Percentiles rank a stretch among this genome's conserved stretches.
Evolutionary conservation across 192 early-diverging fungal species (phyloP).

Genomic region (Entomortierella parvispora): DNA sequence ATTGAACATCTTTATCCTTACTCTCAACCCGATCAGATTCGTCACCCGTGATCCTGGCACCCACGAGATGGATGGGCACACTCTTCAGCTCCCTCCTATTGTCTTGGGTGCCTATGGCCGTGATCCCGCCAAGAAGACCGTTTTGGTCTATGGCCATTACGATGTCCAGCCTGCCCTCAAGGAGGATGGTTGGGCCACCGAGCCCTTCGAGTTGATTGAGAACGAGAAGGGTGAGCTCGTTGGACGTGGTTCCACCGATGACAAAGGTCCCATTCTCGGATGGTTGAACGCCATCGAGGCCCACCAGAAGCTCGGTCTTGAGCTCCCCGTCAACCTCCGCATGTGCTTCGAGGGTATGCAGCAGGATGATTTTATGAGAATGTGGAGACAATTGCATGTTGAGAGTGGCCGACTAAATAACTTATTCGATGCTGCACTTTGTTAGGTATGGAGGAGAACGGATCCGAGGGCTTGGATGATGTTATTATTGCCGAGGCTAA

Average conservation of each 20-base stretch:
- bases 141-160: conserved; percentile 98
- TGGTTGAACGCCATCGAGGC: conserved; percentile 98
- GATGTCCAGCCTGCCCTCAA: conserved; percentile 95
- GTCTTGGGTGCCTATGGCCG: conserved; percentile 92
- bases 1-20: background rate
- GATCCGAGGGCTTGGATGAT: conserved; percentile 94
- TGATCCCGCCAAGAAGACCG: conserved; percentile 93
- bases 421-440: background rate
- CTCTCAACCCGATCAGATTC: conserved; percentile 41
- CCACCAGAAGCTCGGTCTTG: conserved; percentile 89
- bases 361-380: no score
- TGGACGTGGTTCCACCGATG: conserved; percentile 95
- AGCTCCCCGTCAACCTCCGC: conserved; percentile 95
- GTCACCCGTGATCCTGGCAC: conserved; percentile 79
- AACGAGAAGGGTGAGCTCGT: conserved; percentile 84
- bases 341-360: conserved; percentile 99
- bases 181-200: conserved; percentile 90
- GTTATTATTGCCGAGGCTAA: conserved; percentile 88
- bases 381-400: no score
- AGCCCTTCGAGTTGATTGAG: conserved; percentile 92
- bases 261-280: conserved; percentile 97
- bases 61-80: conserved; percentile 83
- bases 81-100: conserved; percentile 89
- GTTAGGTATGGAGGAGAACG: conserved; percentile 72
- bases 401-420: no score